Conservation (phyloP, 495 filamentous ascomycete genomes). For the Hypoxylon perforatum region DNA sequence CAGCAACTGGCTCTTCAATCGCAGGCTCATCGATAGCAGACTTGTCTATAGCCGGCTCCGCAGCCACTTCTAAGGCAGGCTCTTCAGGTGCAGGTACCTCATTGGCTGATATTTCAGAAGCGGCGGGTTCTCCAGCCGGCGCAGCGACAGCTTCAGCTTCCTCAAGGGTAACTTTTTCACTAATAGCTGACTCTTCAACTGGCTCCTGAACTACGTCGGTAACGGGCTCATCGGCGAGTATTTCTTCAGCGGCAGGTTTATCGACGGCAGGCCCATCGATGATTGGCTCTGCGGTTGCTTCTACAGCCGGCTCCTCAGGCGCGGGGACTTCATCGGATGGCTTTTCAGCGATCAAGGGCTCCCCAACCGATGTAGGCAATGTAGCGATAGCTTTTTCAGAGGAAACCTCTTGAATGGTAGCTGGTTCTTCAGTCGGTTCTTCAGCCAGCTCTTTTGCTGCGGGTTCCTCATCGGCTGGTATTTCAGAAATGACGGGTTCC, state of each 20-base stretch:
- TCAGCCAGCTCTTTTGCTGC: background rate
- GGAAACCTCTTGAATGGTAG: background rate
- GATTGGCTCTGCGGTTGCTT: too few relatives aligned
- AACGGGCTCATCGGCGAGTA: background rate
- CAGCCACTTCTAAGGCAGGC: too few relatives aligned
- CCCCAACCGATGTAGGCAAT: background rate
- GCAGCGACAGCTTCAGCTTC: background rate
- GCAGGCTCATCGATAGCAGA: background rate
- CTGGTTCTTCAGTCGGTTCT: background rate
- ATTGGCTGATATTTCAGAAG: background rate
- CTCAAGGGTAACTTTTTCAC: background rate
- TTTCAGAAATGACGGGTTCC: background rate
- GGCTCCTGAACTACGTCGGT: background rate
- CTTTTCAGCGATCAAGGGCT: background rate
- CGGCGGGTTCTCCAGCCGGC: background rate
- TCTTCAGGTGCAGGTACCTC: too few relatives aligned
- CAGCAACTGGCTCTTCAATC: background rate
- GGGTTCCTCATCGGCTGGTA: background rate
- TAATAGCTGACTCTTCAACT: background rate
- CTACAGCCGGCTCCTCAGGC: too few relatives aligned
- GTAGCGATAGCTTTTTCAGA: background rate
- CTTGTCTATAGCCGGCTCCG: background rate
- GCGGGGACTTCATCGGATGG: too few relatives aligned
- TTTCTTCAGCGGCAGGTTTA: background rate
- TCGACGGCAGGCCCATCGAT: background rate